phyloP scores from a whole-genome alignment of 2,329 filamentous ascomycete genomes.

The Diaporthe citriasiana region DNA sequence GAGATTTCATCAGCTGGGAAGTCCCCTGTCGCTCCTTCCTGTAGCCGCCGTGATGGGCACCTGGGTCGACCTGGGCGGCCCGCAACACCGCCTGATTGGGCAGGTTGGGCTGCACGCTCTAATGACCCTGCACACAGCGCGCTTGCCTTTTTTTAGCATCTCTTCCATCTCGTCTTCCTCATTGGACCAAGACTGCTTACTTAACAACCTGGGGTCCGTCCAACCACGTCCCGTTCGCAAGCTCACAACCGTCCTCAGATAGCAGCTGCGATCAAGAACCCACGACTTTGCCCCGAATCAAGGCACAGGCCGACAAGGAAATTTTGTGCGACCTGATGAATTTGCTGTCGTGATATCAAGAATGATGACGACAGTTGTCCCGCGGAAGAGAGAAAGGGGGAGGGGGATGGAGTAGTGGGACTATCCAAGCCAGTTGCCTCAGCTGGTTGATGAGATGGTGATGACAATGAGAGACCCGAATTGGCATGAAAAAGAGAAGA shows the following conservation, averaged over 20 bases:
- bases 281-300: background rate
- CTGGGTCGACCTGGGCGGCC: slow-evolving; percentile 21
- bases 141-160: slow-evolving; percentile 43
- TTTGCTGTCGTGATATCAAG: too few species aligned
- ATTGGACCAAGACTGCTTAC: slow-evolving; percentile 8
- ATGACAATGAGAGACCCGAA: background rate
- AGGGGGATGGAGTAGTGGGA: too few species aligned
- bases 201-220: background rate
- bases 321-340: background rate
- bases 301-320: background rate
- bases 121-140: slow-evolving; percentile 41
- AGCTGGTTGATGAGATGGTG: background rate
- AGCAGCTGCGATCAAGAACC: slow-evolving; percentile 13
- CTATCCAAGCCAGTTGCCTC: background rate
- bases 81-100: slow-evolving; percentile 35
- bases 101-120: slow-evolving; percentile 33
- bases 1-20: background rate
- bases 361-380: too few species aligned
- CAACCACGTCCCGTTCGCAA: slow-evolving; percentile 17
- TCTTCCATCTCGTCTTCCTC: background rate
- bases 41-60: slow-evolving; percentile 43
- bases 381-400: too few species aligned
- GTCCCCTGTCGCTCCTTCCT: slow-evolving; percentile 33
- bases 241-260: slow-evolving; percentile 3
- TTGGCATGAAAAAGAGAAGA: background rate